Evolutionary conservation across 768 basidiomycete genomes (phyloP), one percentile per base, ranked within the genome.

Genomic region (Suillus hirtellus): DNA sequence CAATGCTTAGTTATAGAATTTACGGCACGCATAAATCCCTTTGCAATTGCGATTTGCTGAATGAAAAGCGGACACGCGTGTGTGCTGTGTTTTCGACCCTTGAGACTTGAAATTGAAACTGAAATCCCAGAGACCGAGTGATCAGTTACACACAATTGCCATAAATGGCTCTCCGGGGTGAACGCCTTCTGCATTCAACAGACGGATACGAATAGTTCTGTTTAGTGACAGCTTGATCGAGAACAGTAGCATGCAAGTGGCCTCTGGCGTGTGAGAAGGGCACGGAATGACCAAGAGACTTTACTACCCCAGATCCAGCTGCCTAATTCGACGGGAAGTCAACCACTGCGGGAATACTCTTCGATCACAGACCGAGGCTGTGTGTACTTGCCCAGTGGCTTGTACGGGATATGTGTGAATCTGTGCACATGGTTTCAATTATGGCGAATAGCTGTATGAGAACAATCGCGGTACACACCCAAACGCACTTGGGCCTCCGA

Each of bases 401-500:
- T 64, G 63, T 80, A 82, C 19, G 60, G 37, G 17, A 79, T 72
- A 9, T 79, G 70, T 50, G 69, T 60, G 46, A 75, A 74, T 21
- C 76, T 73, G 50, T 15, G 21, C 35, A 49, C 35, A 35, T 12
- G 50, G 27, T 7, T 64, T 71, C 63, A 70, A 61, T 59, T 63
- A 31, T 21, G 31, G 34, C 58, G 4, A 35, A 52, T 40, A 58
- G 21, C 8, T 34, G 9, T 17, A 40, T 15, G 35, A 37, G 34
- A 47, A 42, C 59, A 61, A 14, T 54, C 55, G 14, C 40, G 31
- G 24, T 55, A 75, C 73, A 10, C 59, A 85, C 81, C 82, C 84
- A 59, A 88, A 88, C 2, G 84, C 84, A 17, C 70, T 61, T 0
- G 86, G 84, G 1, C 83, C 86, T 1, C 86, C 86, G 6, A 80